Conservation (phyloP, 179 eudicot species). For the Nepenthes alata region DNA sequence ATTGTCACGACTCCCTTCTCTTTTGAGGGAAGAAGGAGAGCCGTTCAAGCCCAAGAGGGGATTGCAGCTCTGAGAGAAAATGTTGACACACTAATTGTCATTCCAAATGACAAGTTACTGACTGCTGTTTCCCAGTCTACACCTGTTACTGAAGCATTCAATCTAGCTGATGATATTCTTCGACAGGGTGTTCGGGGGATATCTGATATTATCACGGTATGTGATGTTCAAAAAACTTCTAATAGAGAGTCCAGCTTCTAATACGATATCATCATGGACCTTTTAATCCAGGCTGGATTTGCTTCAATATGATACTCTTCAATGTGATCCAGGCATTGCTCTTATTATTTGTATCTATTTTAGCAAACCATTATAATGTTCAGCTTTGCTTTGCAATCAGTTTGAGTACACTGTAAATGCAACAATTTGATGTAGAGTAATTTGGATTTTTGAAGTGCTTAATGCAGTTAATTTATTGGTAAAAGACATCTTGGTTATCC, state of each 20-base stretch:
- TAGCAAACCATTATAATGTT: neutral
- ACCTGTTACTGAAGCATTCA: slow-evolving; percentile 97
- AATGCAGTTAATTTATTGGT: too few species aligned
- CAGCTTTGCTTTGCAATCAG: too few species aligned
- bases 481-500: too few species aligned
- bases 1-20: slow-evolving; percentile 93
- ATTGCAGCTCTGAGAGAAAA: slow-evolving; percentile 94
- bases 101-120: slow-evolving; percentile 91
- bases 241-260: neutral
- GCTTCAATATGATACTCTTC: too few species aligned
- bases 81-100: slow-evolving; percentile 88
- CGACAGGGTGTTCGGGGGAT: slow-evolving; percentile 98
- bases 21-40: slow-evolving; percentile 89
- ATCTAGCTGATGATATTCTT: slow-evolving; percentile 95
- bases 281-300: too few species aligned
- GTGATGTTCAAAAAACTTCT: slow-evolving; percentile 3
- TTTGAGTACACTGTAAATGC: too few species aligned
- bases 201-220: slow-evolving; percentile 91
- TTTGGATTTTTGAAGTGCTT: too few species aligned
- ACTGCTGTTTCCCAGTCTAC: slow-evolving; percentile 88
- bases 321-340: too few species aligned
- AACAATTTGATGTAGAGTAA: too few species aligned
- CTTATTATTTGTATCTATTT: neutral
- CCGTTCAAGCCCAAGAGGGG: slow-evolving; percentile 98
- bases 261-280: too few species aligned